These are phyloP conservation scores for Euphrasia arctica DNA, from an alignment of 305 asterid genomes.

Conservation along the genomic window DNA sequence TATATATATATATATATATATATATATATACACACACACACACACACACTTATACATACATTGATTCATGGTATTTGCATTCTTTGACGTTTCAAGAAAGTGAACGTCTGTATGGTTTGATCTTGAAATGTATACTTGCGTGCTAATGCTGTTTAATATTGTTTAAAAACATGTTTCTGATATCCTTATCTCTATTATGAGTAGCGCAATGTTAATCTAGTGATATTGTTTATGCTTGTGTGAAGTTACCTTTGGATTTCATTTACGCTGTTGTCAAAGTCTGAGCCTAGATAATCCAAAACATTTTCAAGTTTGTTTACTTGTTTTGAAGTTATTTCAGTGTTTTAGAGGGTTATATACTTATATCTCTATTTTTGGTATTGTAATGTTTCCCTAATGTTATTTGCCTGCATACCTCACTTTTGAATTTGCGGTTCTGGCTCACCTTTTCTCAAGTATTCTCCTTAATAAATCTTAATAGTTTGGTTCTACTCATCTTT, in stretches of 20 bases:
- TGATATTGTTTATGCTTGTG: not conserved
- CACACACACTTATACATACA: not conserved
- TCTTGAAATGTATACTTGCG: slow-evolving; percentile 6
- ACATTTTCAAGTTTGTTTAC: slow-evolving; percentile 11
- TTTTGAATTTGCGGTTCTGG: slow-evolving; percentile 15
- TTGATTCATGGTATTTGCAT: not conserved
- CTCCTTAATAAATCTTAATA: slow-evolving; percentile 22
- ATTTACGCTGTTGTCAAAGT: not conserved
- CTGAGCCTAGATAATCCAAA: slow-evolving; percentile 4
- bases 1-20: no score
- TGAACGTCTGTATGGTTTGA: slow-evolving; percentile 3
- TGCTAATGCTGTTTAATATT: slow-evolving; percentile 16
- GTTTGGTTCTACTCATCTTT: slow-evolving; percentile 26
- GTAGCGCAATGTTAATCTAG: not conserved
- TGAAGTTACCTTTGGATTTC: not conserved
- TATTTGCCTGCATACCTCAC: not conserved
- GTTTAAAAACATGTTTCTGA: slow-evolving; percentile 10
- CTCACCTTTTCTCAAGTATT: slow-evolving; percentile 16
- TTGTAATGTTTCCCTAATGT: not conserved
- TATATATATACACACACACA: not conserved
- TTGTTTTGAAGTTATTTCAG: slow-evolving; percentile 6
- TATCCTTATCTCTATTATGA: slow-evolving; percentile 2
- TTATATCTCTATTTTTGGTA: not conserved
- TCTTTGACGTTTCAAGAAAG: slow-evolving; percentile 4
- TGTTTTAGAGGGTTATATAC: not conserved